Evolutionary conservation across 805 yeast species (phyloP), one percentile per base, ranked within the genome.

Genomic region (Candida mattraensis): DNA sequence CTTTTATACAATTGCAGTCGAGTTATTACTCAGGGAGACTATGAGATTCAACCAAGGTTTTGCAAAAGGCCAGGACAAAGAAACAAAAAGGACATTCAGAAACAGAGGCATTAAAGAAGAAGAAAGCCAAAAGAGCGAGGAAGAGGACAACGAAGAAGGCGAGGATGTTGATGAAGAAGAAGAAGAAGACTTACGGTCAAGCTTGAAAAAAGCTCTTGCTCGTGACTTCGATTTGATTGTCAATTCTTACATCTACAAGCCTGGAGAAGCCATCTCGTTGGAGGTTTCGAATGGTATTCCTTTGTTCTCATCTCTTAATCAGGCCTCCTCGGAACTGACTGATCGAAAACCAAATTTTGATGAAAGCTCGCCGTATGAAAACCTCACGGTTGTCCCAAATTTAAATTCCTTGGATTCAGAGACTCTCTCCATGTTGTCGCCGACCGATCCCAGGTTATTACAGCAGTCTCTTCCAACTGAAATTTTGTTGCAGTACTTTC

Each of bases 261-360:
- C 80, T 35, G 76, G 77, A n/a, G 93, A 89, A 58, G 76, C 88
- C 0, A 70, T 74, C 42, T 74, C 71, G 40, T 59, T 81, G 21
- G 61, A 75, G 7, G 78, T 83, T 3, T 74, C 75, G 13, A 74
- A 74, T 26, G 87, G 81, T 25, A 70, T 76, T 18, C 95, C 96
- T 10, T 66, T 93, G 32, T 91, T 93, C 55, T 74, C 95, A 5
- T 82, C 95, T 0, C 61, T 82, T 23, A 55, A 54, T 33, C 70
- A 76, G 21, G 71, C 75, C 18, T 83, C 78, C 50, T 86, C 97
- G 0, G 65, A 73, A 14, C 61, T 88, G 34, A 98, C 93, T 55
- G 76, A 80, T 28, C 76, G 95, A 43, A 80, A 78, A 32, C 76
- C 84, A 2, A 63, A 72, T 3, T 70, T 84, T 4, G 87, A 86